Evolutionary conservation across 176 grass and related monocot species (phyloP), one percentile per base, ranked within the genome.

Genomic region (Puccinellia tenuiflora): DNA sequence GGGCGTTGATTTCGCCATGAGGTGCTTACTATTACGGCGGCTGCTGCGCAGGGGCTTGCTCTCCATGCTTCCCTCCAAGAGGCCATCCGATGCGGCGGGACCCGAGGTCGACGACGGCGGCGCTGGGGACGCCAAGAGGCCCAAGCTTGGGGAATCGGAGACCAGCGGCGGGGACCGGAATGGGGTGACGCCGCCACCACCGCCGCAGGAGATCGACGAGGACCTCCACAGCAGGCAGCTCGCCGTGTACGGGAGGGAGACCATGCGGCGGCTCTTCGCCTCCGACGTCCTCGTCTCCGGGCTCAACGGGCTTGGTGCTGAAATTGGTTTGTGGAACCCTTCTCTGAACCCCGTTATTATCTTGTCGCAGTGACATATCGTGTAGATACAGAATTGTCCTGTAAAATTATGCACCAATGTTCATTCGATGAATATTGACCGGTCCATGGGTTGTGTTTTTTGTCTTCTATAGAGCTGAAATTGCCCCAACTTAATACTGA

Each of bases 181-280:
- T 73, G 90, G 85, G 37, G 28, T 53, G 53, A 26, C 57, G 33
- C 73, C 25, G 57, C 55, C 55, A 24, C 73, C 25, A 25, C 55
- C 55, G 12, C 57, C 13, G 69, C 39, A 28, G 74, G 85, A 92
- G 51, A 97, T 97, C 53, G 94, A 97, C 81, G 94, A 97, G 91
- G 91, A 97, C 81, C 91, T 97, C 30, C 94, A 97, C 79, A 97
- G 91, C 66, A 88, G 94, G 69, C 94, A 97, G 85, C 89, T 94
- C 63, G 89, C 91, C 9, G 94, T 93, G 4, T 97, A 97, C 68
- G 91, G 91, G 1, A 84, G 94, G 83, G 91, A 93, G 50, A 97
- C 94, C 46, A 97, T 97, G 94, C 85, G 89, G 38, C 74, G 91
- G 1, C 89, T 97, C 68, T 97, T 97, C 48, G 91, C 91, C 57